Percentiles rank a stretch among this genome's conserved stretches.
Evolutionary conservation across 805 yeast species (phyloP).

Genomic region (Metschnikowia drakensbergensis): DNA sequence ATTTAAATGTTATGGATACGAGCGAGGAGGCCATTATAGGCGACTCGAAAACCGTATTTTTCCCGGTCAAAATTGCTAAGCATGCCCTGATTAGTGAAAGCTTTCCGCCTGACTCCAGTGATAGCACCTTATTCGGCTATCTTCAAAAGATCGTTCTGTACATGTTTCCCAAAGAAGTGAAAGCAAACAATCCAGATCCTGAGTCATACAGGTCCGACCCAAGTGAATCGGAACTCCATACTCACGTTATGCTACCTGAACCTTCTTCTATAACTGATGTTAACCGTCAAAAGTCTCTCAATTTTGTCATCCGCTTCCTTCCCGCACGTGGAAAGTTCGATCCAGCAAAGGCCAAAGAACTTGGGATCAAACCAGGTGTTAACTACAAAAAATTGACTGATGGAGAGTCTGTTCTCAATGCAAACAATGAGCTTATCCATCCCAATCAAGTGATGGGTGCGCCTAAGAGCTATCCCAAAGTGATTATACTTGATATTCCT

Average conservation of each 20-base stretch:
- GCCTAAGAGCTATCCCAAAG: slow-evolving; percentile 52
- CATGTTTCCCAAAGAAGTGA: slow-evolving; percentile 56
- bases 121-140: slow-evolving; percentile 11
- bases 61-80: slow-evolving; percentile 30
- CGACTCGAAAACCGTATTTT: slow-evolving; percentile 37
- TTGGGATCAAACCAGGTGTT: slow-evolving; percentile 68
- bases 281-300: slow-evolving; percentile 47
- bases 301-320: slow-evolving; percentile 62
- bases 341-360: slow-evolving; percentile 55
- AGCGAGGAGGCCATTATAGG: slow-evolving; percentile 28
- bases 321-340: slow-evolving; percentile 77
- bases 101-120: neutral
- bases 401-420: slow-evolving; percentile 55
- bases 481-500: slow-evolving; percentile 75
- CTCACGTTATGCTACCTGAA: slow-evolving; percentile 33
- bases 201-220: slow-evolving; percentile 37
- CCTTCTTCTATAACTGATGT: slow-evolving; percentile 22
- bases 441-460: slow-evolving; percentile 75
- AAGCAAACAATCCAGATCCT: slow-evolving; percentile 36
- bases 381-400: slow-evolving; percentile 54
- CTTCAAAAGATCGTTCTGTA: slow-evolving; percentile 39
- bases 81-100: neutral
- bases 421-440: slow-evolving; percentile 52
- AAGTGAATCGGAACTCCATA: slow-evolving; percentile 35
- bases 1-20: slow-evolving; percentile 37